Conservation (phyloP, 352 stramenopile species). For the Phytophthora tentaculata region DNA sequence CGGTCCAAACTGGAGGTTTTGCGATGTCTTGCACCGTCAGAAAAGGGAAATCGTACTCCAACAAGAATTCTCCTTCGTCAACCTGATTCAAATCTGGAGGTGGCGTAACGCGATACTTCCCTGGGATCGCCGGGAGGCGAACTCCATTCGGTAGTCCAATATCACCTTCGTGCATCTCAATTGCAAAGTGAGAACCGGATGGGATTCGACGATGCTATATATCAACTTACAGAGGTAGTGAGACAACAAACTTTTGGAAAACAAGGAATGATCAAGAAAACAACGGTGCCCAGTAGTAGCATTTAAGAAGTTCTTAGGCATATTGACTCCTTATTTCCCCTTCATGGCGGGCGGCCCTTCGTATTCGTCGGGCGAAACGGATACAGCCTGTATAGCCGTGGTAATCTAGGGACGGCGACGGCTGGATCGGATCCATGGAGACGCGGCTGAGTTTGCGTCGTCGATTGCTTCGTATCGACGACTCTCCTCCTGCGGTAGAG, state of each 20-base stretch:
- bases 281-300: no score
- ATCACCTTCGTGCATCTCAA: no score
- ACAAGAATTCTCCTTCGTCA: not conserved
- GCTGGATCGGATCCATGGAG: slow-evolving; percentile 19
- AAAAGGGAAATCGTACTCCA: not conserved
- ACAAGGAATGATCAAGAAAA: no score
- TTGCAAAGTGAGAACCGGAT: no score
- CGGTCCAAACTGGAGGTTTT: not conserved
- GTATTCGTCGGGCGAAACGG: slow-evolving; percentile 12
- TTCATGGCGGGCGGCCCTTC: not conserved
- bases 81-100: not conserved
- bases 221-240: no score
- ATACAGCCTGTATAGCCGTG: slow-evolving; percentile 3
- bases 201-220: no score
- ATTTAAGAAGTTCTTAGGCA: no score
- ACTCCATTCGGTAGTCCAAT: not conserved
- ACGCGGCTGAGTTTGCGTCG: slow-evolving; percentile 32
- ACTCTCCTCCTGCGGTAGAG: not conserved
- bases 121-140: not conserved
- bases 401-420: not conserved
- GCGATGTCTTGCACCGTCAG: not conserved
- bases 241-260: no score
- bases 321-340: no score
- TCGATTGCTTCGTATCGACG: slow-evolving; percentile 44
- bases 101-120: not conserved